phyloP scores from a whole-genome alignment of 2,329 filamentous ascomycete genomes.

The Tolypocladium album region DNA sequence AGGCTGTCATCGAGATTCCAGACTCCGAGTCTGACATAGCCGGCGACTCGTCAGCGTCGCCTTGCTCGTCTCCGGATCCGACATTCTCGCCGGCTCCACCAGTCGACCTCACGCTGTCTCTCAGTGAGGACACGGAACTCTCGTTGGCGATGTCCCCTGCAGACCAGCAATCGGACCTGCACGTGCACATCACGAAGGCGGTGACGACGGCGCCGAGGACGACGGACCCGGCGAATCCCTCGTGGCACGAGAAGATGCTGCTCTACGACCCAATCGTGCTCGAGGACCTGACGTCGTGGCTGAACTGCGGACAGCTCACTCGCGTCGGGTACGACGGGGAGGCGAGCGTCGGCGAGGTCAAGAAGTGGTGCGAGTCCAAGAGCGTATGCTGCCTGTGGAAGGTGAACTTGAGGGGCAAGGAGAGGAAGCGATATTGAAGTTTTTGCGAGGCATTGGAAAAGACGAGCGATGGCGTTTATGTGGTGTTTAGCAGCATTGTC shows the following conservation, averaged over 20 bases:
- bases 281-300: slow-evolving; percentile 74
- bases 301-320: slow-evolving; percentile 62
- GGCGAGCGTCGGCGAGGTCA: slow-evolving; percentile 54
- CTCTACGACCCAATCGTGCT: slow-evolving; percentile 86
- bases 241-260: slow-evolving; percentile 87
- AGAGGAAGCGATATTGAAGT: slow-evolving; percentile 34
- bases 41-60: slow-evolving; percentile 16
- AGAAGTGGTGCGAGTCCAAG: slow-evolving; percentile 81
- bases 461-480: not conserved
- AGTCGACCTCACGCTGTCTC: slow-evolving; percentile 31
- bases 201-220: slow-evolving; percentile 40
- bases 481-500: not conserved
- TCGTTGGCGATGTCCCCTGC: slow-evolving; percentile 27
- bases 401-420: slow-evolving; percentile 39
- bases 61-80: slow-evolving; percentile 22
- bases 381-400: slow-evolving; percentile 77
- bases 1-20: slow-evolving; percentile 32
- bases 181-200: slow-evolving; percentile 43
- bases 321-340: slow-evolving; percentile 55
- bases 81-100: slow-evolving; percentile 32
- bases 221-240: slow-evolving; percentile 40
- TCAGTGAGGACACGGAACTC: slow-evolving; percentile 33
- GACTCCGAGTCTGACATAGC: slow-evolving; percentile 36
- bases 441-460: not conserved
- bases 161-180: slow-evolving; percentile 33